Evolutionary conservation across 169 alveolate genomes (phyloP).

Genomic region (Pseudocohnilembus persalinus): DNA sequence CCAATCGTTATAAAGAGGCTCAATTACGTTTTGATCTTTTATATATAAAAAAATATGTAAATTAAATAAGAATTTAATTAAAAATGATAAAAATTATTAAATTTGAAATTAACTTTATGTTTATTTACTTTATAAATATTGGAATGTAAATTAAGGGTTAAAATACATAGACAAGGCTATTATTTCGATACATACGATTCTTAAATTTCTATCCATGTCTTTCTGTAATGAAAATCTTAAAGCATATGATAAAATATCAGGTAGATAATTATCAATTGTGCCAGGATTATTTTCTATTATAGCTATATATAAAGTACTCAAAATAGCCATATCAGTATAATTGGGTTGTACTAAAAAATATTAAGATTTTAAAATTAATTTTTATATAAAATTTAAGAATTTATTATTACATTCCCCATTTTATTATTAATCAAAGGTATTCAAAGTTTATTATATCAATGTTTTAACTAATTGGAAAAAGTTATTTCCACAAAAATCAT

Average conservation of each 20-base stretch:
- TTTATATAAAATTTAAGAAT: too few species aligned
- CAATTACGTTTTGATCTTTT: background rate
- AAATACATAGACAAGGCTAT: background rate
- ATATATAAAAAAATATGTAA: too few species aligned
- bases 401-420: background rate
- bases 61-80: too few species aligned
- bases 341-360: background rate
- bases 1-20: background rate
- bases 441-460: background rate
- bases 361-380: too few species aligned
- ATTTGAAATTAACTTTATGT: background rate
- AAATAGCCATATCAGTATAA: background rate
- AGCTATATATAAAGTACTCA: background rate
- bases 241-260: background rate
- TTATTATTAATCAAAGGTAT: background rate
- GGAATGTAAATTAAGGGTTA: background rate
- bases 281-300: background rate
- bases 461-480: background rate
- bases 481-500: conserved; percentile 12
- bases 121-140: background rate
- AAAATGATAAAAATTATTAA: too few species aligned
- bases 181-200: background rate
- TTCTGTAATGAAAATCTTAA: too few species aligned
- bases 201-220: background rate
- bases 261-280: background rate